Conservation (phyloP, 176 grass and related monocot species). For the Tillandsia fasciculata region DNA sequence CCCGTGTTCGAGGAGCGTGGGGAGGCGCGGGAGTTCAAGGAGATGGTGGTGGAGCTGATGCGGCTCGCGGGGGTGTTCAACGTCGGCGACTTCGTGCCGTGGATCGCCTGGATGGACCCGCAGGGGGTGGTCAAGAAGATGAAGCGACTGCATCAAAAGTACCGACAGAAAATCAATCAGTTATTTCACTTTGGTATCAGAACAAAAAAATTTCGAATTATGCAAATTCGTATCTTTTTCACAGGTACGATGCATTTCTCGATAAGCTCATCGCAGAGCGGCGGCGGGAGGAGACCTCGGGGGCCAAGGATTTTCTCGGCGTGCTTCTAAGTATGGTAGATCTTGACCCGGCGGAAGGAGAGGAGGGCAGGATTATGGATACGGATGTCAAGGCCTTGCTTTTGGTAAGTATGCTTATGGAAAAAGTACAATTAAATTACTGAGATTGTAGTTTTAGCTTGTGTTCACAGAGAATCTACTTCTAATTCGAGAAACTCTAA, state of each 20-base stretch:
- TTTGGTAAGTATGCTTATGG: not conserved
- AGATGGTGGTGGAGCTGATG: constrained; percentile 11
- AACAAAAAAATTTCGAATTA: no score
- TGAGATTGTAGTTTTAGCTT: no score
- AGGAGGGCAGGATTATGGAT: not conserved
- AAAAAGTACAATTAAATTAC: no score
- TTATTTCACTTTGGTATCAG: no score
- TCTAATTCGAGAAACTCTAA: no score
- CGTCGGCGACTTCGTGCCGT: constrained; percentile 9
- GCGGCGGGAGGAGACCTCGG: not conserved
- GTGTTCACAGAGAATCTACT: no score
- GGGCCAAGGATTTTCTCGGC: not conserved
- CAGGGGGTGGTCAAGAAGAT: not conserved
- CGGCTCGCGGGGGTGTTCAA: constrained; percentile 1
- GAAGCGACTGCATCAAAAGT: not conserved
- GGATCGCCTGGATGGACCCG: not conserved
- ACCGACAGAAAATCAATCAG: no score
- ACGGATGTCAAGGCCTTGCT: constrained; percentile 4
- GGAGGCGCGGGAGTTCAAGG: constrained; percentile 1
- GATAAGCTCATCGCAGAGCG: not conserved
- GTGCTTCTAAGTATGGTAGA: not conserved
- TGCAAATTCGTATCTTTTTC: no score
- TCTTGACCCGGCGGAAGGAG: not conserved
- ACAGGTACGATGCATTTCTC: not conserved
- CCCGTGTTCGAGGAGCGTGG: not conserved